Evolutionary conservation across 2,329 filamentous ascomycete species (phyloP), one percentile per base, ranked within the genome.

Genomic region (Raffaelea albimanens): DNA sequence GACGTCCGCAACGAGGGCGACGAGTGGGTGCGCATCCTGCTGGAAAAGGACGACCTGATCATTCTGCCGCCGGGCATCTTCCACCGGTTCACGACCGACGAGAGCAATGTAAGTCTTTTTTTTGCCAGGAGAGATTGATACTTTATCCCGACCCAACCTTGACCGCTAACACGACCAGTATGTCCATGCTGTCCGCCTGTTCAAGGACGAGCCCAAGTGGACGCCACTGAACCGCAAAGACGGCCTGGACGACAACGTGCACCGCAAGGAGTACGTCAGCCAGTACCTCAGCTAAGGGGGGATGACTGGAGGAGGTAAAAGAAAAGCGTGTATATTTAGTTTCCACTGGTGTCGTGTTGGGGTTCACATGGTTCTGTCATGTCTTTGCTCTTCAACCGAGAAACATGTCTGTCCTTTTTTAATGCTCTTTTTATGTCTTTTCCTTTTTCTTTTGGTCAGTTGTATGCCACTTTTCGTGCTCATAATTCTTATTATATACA

Each of bases 141-240:
- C n/a, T n/a, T n/a, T n/a, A n/a, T n/a, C n/a, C n/a, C n/a, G n/a
- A n/a, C n/a, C n/a, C n/a, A n/a, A n/a, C n/a, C n/a, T n/a, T n/a
- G 13, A 29, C 7, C 13, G 25, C 25, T 29, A 29, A 29, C 25
- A 7, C 5, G 22, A 46, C 43, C 56, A 96, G 90, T 96, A 91
- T 61, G 87, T 95, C 56, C 87, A 94, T 62, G 93, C 93, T 14
- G 91, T 97, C 87, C 79, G 93, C 49, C 73, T 98, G 45, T 98
- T 97, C 78, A 90, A 97, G 70, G 93, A 97, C 55, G 90, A 97
- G 67, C 93, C 93, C 31, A 96, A 97, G 69, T 98, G 93, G 93
- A 97, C 89, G 33, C 86, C 93, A 14, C 67, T 98, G 56, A 95
- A 95, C 69, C 80, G 93, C 48, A 80, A 77, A 7, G 67, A 71